Evolutionary conservation across 306 rosid genomes (phyloP).

Genomic region (Castanea mollissima): DNA sequence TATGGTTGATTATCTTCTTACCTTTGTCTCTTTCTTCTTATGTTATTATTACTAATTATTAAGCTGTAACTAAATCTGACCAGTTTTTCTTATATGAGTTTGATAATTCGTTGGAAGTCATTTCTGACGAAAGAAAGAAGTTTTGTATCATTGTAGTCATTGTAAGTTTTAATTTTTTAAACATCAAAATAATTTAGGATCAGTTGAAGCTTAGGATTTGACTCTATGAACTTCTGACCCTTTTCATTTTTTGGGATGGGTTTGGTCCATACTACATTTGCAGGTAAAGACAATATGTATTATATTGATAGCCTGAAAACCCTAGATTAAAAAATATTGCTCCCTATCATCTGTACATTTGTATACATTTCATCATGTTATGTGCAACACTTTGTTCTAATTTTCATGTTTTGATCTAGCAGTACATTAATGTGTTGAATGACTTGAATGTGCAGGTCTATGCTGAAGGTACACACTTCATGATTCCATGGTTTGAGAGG

Average conservation of each 20-base stretch:
- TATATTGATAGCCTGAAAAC: background rate
- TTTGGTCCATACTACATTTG: background rate
- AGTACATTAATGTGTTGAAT: constrained; percentile 1
- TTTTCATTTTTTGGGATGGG: background rate
- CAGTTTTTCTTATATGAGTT: too few relatives aligned
- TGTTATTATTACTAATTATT: background rate
- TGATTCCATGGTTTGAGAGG: constrained; percentile 88
- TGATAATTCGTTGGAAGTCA: background rate
- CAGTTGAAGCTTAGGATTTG: background rate
- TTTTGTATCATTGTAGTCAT: too few relatives aligned
- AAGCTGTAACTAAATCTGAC: background rate
- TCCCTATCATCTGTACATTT: background rate
- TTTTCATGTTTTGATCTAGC: background rate
- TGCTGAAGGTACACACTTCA: constrained; percentile 87
- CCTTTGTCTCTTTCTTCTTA: background rate
- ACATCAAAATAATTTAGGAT: background rate
- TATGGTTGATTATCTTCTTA: background rate
- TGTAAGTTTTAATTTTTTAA: background rate
- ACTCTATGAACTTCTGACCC: background rate
- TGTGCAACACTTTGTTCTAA: background rate
- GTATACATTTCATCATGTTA: background rate
- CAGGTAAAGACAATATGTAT: background rate
- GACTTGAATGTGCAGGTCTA: constrained; percentile 53
- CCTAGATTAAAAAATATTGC: background rate
- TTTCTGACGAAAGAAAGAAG: background rate